These are phyloP conservation scores for Agapanthus africanus DNA, from an alignment of 106 monocot species.

Conservation along the genomic window DNA sequence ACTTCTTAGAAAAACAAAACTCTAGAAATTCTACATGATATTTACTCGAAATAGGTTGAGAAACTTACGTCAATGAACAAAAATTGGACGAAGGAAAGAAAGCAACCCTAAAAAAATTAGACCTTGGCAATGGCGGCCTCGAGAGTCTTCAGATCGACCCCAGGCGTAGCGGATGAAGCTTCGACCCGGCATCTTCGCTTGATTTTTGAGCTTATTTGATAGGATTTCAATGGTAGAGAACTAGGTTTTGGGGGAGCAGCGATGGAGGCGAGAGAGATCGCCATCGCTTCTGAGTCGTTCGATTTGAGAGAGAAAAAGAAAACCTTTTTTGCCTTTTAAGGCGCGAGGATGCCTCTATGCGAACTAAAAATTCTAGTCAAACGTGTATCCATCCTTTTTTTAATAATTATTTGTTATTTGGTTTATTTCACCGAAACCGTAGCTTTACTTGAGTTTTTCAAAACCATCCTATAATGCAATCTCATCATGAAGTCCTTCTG, in stretches of 20 bases:
- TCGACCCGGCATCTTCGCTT: constrained; percentile 32
- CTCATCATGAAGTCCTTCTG: no score
- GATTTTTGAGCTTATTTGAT: constrained; percentile 6
- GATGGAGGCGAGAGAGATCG: constrained; percentile 21
- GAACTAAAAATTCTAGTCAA: no score
- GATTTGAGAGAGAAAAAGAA: neutral
- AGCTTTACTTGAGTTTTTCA: no score
- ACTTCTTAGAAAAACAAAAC: neutral
- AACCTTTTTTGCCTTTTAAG: constrained; percentile 10
- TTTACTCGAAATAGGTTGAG: neutral
- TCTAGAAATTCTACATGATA: neutral
- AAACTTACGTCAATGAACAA: neutral
- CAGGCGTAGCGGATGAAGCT: constrained; percentile 56
- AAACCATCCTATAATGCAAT: no score
- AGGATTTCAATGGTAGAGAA: constrained; percentile 1
- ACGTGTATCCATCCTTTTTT: no score
- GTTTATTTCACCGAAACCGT: no score
- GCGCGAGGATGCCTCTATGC: neutral
- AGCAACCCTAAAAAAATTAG: neutral
- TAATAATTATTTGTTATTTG: no score
- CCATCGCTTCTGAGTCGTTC: constrained; percentile 21
- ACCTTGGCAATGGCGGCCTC: constrained; percentile 70
- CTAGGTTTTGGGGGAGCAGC: neutral
- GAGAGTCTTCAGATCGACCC: constrained; percentile 55
- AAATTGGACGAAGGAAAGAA: neutral